Evolutionary conservation across 192 early-diverging fungal species (phyloP), one percentile per base, ranked within the genome.

Genomic region (Backusella tuberculispora): DNA sequence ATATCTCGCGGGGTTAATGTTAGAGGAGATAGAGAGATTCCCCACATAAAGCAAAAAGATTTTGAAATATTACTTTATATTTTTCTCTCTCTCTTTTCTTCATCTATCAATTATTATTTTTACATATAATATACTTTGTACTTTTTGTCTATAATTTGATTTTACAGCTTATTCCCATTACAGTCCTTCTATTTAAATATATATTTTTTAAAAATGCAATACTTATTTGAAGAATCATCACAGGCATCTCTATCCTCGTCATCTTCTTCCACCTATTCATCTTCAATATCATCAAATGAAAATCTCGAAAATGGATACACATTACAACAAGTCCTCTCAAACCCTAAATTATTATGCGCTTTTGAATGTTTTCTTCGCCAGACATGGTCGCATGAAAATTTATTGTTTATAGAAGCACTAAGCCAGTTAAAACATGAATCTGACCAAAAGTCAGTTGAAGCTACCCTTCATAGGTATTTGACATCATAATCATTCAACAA

Each of bases 391-490:
- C 81, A 82, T 13, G 74, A 82, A 47, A 72, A 82, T 21, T 24
- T 82, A 6, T 47, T 82, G 17, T 82, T 82, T 38, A 72, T 82
- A 21, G 81, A 82, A 60, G 74, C 77, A 10, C 42, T 82, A 56
- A 40, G 46, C 0, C 73, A 82, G 50, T 40, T 82, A 46, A 69
- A 53, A 17, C 69, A 78, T 63, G 77, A 82, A 53, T 50, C 45
- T 13, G 64, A 78, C 15, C 40, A 17, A n/a, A 48, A 73, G 29
- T 26, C 34, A 34, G 60, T 82, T 15, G 71, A 74, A 48, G 6
- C 38, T 3, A 53, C 7, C 17, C 60, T 78, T 34, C 74, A 78
- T 64, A 60, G 79, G 79, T 80, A 74, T 14, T 43, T 26, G 21
- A 12, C 53, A 26, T 60, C 3, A 60, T 12, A 24, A 19, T 60